phyloP scores from a whole-genome alignment of 2,329 filamentous ascomycete species.

The Zasmidium cellare region DNA sequence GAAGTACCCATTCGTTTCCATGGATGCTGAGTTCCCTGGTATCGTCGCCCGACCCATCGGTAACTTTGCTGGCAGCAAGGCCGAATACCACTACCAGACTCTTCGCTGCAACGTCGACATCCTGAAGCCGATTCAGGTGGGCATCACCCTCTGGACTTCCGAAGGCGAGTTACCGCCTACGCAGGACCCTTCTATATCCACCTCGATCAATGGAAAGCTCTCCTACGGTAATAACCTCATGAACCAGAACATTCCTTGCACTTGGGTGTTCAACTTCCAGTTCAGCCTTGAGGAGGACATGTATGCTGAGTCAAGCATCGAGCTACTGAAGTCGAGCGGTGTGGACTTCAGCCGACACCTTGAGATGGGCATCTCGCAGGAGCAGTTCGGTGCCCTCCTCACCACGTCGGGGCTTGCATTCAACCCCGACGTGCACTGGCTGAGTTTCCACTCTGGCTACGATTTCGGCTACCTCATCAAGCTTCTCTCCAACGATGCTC shows the following conservation, averaged over 20 bases:
- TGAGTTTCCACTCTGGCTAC: conserved; percentile 96
- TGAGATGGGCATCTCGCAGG: conserved; percentile 84
- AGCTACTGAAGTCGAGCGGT: conserved; percentile 85
- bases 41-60: conserved; percentile 96
- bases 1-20: conserved; percentile 92
- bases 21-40: conserved; percentile 99
- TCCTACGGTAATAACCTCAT: conserved; percentile 45
- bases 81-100: conserved; percentile 98
- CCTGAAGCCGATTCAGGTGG: conserved; percentile 95
- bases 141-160: conserved; percentile 87
- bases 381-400: conserved; percentile 83
- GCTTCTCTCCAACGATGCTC: conserved; percentile 76
- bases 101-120: conserved; percentile 96
- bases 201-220: conserved; percentile 35
- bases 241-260: conserved; percentile 67
- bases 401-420: conserved; percentile 91
- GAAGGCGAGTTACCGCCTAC: conserved; percentile 84
- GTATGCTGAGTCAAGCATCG: conserved; percentile 94
- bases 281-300: conserved; percentile 95
- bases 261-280: conserved; percentile 99
- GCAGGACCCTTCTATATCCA: conserved; percentile 52
- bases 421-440: conserved; percentile 87
- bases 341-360: conserved; percentile 86
- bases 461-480: conserved; percentile 98
- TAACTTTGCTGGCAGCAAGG: conserved; percentile 81